Base-by-base conservation (phyloP, 2,329 filamentous ascomycete genomes). In the Aschersonia sp. region DNA sequence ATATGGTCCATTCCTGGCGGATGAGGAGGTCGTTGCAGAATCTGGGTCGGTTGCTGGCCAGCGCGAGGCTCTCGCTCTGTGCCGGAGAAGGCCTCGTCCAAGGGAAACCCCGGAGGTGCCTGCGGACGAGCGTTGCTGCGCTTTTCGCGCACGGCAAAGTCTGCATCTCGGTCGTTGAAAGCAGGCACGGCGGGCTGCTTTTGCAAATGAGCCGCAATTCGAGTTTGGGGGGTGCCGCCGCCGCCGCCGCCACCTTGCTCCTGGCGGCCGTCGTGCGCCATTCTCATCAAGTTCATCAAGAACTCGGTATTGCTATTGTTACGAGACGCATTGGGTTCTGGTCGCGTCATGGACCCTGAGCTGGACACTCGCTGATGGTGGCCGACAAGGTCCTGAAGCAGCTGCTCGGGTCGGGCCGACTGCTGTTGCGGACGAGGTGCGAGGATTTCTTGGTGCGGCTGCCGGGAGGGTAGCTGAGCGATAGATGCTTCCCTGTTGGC, bases 251-350 rank as follows among this genome's bases (percentile, higher is more conserved):
- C 22, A 22, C 45, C 58, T 48, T 76, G 75, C 46, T 79, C 77
- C 35, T 68, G 67, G 51, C 70, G 65, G 40, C 72, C 71, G 5
- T 66, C 61, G 31, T 79, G 74, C 0, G 59, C 60, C 39, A 66
- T 66, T 50, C 73, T 71, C 85, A 95, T 92, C 32, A 95, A 72
- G 51, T 81, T 85, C 64, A 94, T 85, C 45, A 95, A 68, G 60
- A 92, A 89, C 53, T 94, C 85, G n/a, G 83, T 78, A 56, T 90
- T 85, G 55, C 72, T 78, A 60, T 75, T 81, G 59, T 68, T 72
- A 44, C 67, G 69, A 55, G 60, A 60, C 47, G 51, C 53, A 54
- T 54, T 64, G 50, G 68, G 68, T 46, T 76, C 72, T 37, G 65
- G 61, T 35, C 73, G 68, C 6, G 60, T 61, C 6, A 60, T 61